A percentile compares a stretch with the other conserved stretches of the same genome.
phyloP scores from a whole-genome alignment of 1,284 basidiomycete species.

The Wallemia mellicola region DNA sequence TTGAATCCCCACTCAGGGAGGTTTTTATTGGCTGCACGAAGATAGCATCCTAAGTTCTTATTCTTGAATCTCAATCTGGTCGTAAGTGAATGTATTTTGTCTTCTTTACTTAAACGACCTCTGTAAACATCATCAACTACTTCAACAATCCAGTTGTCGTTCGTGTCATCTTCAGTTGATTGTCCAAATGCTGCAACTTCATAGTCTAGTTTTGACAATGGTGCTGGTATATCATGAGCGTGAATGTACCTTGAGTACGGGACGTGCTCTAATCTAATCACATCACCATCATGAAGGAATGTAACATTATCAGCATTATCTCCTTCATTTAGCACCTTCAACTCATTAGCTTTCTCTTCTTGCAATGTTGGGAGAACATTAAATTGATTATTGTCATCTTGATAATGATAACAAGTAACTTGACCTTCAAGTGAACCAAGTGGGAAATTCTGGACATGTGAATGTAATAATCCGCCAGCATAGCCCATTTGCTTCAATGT shows the following conservation, averaged over 20 bases:
- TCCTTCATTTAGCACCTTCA: conserved; percentile 22
- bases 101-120: conserved; percentile 5
- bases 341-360: conserved; percentile 14
- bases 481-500: conserved; percentile 95
- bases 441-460: conserved; percentile 81
- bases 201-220: conserved; percentile 61
- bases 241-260: conserved; percentile 75
- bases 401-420: conserved; percentile 98
- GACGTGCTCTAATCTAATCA: conserved; percentile 48
- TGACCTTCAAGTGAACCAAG: conserved; percentile 83
- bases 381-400: conserved; percentile 93
- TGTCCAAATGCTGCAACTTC: conserved; percentile 89
- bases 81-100: conserved; percentile 57
- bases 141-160: conserved; percentile 81
- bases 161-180: conserved; percentile 46
- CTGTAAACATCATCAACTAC: conserved; percentile 53
- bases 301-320: conserved; percentile 27
- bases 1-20: conserved; percentile 98
- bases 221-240: conserved; percentile 61
- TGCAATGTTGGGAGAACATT: conserved; percentile 51
- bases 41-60: conserved; percentile 46
- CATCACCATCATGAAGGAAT: conserved; percentile 46
- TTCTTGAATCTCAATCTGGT: conserved; percentile 67
- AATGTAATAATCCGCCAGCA: conserved; percentile 85
- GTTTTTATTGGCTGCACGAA: conserved; percentile 60